Evolutionary conservation across 768 basidiomycete species (phyloP).

Genomic region (Kwoniella bestiolae): DNA sequence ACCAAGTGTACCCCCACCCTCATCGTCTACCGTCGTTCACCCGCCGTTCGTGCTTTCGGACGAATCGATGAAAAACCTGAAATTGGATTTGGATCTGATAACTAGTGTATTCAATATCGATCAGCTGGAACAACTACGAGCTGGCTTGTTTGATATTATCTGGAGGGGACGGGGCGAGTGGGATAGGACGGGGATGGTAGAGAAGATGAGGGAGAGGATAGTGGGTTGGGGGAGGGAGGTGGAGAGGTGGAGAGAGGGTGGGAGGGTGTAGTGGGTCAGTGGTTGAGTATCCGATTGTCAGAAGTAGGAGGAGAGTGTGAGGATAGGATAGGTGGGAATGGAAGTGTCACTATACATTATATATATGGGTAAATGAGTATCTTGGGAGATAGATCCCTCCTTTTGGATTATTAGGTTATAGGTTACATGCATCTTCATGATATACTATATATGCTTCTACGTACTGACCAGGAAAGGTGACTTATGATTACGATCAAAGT

Average conservation of each 20-base stretch:
- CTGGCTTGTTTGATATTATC: conserved; percentile 74
- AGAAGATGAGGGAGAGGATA: conserved; percentile 66
- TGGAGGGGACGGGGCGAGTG: conserved; percentile 83
- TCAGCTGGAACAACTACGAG: conserved; percentile 90
- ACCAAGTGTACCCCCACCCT: conserved; percentile 65
- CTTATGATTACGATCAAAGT: too few relatives aligned
- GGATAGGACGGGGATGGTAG: conserved; percentile 73
- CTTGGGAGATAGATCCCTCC: too few relatives aligned
- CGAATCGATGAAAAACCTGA: conserved; percentile 62
- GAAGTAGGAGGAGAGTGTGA: not conserved
- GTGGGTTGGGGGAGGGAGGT: conserved; percentile 72
- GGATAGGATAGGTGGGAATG: not conserved
- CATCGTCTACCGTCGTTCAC: conserved; percentile 18
- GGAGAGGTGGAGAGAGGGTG: conserved; percentile 20
- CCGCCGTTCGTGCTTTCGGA: conserved; percentile 77
- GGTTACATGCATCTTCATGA: too few relatives aligned
- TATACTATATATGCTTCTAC: too few relatives aligned
- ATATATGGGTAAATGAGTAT: too few relatives aligned
- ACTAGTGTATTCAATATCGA: conserved; percentile 76
- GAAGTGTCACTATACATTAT: too few relatives aligned
- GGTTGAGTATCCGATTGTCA: too few relatives aligned
- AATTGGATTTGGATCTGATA: conserved; percentile 61
- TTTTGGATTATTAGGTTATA: too few relatives aligned
- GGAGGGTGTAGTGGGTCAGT: not conserved
- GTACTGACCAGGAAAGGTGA: too few relatives aligned